Evolutionary conservation across 495 filamentous ascomycete species (phyloP).

Genomic region (Penicillium arizonense): DNA sequence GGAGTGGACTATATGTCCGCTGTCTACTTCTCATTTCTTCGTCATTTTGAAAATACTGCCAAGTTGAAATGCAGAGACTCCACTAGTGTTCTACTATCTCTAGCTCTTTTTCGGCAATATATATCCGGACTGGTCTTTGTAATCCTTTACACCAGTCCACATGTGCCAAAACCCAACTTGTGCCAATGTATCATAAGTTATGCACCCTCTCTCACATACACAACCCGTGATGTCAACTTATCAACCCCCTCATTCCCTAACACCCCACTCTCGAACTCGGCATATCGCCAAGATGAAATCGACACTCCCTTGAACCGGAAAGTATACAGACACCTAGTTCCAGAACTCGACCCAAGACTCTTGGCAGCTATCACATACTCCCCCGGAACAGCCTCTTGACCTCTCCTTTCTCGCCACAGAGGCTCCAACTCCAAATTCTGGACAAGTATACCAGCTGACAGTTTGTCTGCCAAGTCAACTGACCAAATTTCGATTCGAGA

Average conservation of each 20-base stretch:
- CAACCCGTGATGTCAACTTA: not conserved
- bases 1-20: too few species aligned
- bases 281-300: constrained; percentile 28
- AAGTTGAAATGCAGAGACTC: too few species aligned
- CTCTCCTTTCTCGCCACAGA: constrained; percentile 1
- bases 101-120: too few species aligned
- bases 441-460: not conserved
- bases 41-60: too few species aligned
- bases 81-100: too few species aligned
- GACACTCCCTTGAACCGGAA: constrained; percentile 36
- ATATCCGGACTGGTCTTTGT: too few species aligned
- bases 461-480: not conserved
- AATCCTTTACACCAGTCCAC: too few species aligned
- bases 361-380: constrained; percentile 14
- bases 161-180: too few species aligned
- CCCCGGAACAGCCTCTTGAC: constrained; percentile 4
- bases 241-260: not conserved
- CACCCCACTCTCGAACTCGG: not conserved
- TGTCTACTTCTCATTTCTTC: too few species aligned
- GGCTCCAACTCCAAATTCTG: constrained; percentile 4
- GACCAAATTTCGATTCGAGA: constrained; percentile 14
- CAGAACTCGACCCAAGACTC: not conserved
- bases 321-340: constrained; percentile 14
- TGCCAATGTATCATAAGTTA: too few species aligned
- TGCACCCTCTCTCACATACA: too few species aligned